Percentiles rank a stretch among this genome's conserved stretches.
Conservation (phyloP, 2,329 filamentous ascomycete species). For the Phialophora verrucosa region DNA sequence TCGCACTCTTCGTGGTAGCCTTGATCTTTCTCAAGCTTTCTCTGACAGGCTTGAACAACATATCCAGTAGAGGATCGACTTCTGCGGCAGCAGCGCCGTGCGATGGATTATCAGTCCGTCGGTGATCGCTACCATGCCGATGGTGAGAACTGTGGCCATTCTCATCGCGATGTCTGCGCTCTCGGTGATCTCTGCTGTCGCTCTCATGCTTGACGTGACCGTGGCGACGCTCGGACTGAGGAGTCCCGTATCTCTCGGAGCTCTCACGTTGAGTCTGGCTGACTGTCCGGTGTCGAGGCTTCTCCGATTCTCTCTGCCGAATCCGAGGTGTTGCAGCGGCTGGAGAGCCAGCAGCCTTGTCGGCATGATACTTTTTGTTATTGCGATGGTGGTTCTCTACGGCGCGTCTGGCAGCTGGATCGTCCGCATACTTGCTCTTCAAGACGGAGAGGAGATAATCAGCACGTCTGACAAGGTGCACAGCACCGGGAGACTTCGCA, state of each 20-base stretch:
- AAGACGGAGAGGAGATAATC: conserved; percentile 96
- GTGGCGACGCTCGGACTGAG: conserved; percentile 48
- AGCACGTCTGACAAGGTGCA: conserved; percentile 91
- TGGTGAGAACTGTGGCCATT: conserved; percentile 37
- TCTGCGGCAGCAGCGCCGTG: conserved; percentile 45
- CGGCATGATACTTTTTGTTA: conserved; percentile 71
- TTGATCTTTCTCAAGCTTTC: conserved; percentile 52
- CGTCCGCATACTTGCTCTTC: conserved; percentile 80
- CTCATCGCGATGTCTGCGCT: conserved; percentile 40
- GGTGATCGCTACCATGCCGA: conserved; percentile 39
- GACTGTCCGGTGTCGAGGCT: conserved; percentile 49
- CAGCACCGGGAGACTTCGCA: conserved; percentile 88
- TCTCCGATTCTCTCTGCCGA: conserved; percentile 50
- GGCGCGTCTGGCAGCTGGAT: conserved; percentile 70
- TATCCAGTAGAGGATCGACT: conserved; percentile 50
- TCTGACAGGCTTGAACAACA: conserved; percentile 55
- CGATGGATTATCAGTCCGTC: conserved; percentile 46
- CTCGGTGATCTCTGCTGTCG: conserved; percentile 38
- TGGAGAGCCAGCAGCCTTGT: conserved; percentile 47
- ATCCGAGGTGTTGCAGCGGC: conserved; percentile 51
- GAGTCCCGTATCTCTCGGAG: conserved; percentile 51
- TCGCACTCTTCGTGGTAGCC: conserved; percentile 53
- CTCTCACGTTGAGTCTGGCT: conserved; percentile 51
- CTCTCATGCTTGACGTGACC: conserved; percentile 43
- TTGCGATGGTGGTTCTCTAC: conserved; percentile 94